Base-by-base conservation (phyloP, 2,329 filamentous ascomycete species). In the Sclerotinia sclerotiorum region DNA sequence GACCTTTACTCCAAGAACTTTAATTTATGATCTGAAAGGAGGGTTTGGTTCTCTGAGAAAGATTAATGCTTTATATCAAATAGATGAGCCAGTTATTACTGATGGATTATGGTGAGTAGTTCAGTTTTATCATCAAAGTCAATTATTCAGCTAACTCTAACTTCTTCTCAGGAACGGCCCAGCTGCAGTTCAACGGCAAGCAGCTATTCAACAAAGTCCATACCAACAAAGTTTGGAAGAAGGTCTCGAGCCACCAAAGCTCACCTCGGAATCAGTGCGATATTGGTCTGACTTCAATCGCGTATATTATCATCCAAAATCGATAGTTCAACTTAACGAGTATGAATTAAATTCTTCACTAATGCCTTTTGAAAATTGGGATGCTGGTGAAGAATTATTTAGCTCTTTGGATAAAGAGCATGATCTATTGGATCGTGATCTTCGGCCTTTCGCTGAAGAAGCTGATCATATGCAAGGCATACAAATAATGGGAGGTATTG, bases 251-350 rank as follows among this genome's bases (percentile, higher is more conserved):
- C 84, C 89, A 7, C 86, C 90, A 0, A 81, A 83, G 65, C 84
- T 97, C 27, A 90, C 85, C 1, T 83, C 88, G 1, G 85, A 88
- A 8, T 85, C 87, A 15, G 91, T 98, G n/a, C 87, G 93, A 66
- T 98, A 95, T 81, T 99, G 95, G 94, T 97, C 93, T 44, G 95
- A 99, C 79, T 98, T 93, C 79, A 96, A 92, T 73, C 88, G 93
- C 35, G 86, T 95, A n/a, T 99, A 88, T 79, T 97, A 91, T 77
- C 94, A 98, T 77, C 95, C 95, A 11, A 88, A 87, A 67, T 97
- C 93, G 17, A 87, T 97, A 66, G 84, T 97, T 13, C 94, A 97
- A 77, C 83, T 98, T 19, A 91, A 91, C 76, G 93, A 97, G 76
- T 96, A 92, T 76, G 92, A 96, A 77, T 82, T 97, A 48, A 89